Evolutionary conservation across 192 early-diverging fungal genomes (phyloP), one percentile per base, ranked within the genome.

Genomic region (Gamsiella multidivaricata): DNA sequence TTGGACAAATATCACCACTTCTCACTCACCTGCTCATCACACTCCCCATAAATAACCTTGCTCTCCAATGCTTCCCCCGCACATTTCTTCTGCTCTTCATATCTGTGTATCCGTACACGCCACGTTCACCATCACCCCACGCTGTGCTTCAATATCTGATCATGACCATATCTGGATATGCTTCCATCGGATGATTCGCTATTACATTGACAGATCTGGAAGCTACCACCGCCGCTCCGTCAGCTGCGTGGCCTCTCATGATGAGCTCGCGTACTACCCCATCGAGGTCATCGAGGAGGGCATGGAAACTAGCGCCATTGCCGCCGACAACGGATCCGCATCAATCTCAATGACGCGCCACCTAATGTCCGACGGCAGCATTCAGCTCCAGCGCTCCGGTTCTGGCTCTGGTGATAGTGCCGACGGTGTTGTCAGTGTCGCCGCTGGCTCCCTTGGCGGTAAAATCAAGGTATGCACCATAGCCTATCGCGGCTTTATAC

Each of bases 221-320:
- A 57, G 47, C 39, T 69, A 78, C 28, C 74, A 78, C 25, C 74
- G 74, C 39, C 74, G 74, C 51, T 69, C 74, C 10, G 36, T 63
- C 45, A 78, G 74, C 66, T 78, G 65, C 52, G 74, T 78, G 1
- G 54, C 74, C 37, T 69, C 65, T 18, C 57, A 67, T 50, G 65
- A 78, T 26, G 65, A 78, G 28, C 65, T 69, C 45, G 52, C 62
- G 12, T 54, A 61, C 10, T 32, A 58, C 52, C 65, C 74, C 3
- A 47, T 78, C 34, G 74, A 64, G 39, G 59, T 59, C 53, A 32
- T 59, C 1, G 64, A 75, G 28, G 72, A 67, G 9, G 45, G 43
- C 23, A 43, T 31, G 37, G 45, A 50, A 0, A 67, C 72, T 8
- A 54, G 58, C 14, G 60, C 69, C 33, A 57, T 71, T 41, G 53